phyloP scores from a whole-genome alignment of 768 basidiomycete species.

The Mycena galericulata region DNA sequence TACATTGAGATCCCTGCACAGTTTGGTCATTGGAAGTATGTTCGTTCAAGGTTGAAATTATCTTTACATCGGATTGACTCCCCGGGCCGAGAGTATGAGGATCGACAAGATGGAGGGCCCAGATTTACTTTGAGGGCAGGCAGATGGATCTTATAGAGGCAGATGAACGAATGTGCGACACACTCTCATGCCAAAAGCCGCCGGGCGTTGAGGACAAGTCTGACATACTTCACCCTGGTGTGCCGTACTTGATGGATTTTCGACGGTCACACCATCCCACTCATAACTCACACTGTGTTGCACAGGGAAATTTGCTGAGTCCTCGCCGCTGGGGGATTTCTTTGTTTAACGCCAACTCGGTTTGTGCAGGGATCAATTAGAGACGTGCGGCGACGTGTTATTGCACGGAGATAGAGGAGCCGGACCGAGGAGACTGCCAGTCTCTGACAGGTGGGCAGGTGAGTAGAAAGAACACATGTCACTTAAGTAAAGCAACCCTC shows the following conservation, averaged over 20 bases:
- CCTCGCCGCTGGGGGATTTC: not conserved
- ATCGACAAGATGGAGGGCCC: slow-evolving; percentile 6
- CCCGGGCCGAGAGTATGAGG: slow-evolving; percentile 10
- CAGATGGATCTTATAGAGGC: slow-evolving; percentile 3
- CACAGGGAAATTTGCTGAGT: not conserved
- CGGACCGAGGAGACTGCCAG: too few relatives aligned
- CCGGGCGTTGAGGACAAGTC: too few relatives aligned
- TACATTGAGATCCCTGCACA: slow-evolving; percentile 3
- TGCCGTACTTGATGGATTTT: slow-evolving; percentile 11
- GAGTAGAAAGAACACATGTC: too few relatives aligned
- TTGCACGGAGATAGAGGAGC: too few relatives aligned
- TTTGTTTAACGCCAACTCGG: too few relatives aligned
- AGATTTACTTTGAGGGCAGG: slow-evolving; percentile 4
- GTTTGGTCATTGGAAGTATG: slow-evolving; percentile 1
- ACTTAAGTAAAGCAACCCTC: too few relatives aligned
- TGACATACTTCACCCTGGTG: slow-evolving; percentile 8
- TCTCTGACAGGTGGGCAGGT: too few relatives aligned
- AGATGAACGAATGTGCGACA: slow-evolving; percentile 10
- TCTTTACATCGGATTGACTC: slow-evolving; percentile 3
- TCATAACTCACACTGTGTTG: not conserved
- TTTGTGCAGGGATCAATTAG: too few relatives aligned
- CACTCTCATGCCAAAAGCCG: slow-evolving; percentile 3
- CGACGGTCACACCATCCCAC: not conserved
- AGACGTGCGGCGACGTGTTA: not conserved
- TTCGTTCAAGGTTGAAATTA: slow-evolving; percentile 7